phyloP scores from a whole-genome alignment of 2,329 filamentous ascomycete genomes.

The Clathrospora elynae region DNA sequence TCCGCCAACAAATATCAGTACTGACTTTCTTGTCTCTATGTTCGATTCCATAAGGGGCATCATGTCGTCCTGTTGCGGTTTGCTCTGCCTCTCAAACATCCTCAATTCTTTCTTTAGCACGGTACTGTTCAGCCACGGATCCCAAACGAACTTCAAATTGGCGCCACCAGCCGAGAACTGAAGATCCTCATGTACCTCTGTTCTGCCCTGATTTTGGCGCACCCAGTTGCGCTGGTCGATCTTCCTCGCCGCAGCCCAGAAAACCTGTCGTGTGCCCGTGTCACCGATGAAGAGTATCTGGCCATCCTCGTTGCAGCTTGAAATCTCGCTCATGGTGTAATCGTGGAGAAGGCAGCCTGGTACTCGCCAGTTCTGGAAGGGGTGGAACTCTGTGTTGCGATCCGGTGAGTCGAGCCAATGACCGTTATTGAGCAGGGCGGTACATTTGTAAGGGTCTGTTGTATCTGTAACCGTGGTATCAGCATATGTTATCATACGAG shows the following conservation, averaged over 20 bases:
- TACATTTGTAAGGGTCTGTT: slow-evolving; percentile 60
- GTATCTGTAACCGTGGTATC: slow-evolving; percentile 32
- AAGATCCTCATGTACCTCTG: slow-evolving; percentile 50
- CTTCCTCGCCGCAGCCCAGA: slow-evolving; percentile 62
- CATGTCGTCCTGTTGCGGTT: slow-evolving; percentile 8
- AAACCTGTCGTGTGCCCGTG: slow-evolving; percentile 64
- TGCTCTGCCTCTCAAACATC: slow-evolving; percentile 39
- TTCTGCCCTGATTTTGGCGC: neutral
- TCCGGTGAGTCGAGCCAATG: slow-evolving; percentile 55
- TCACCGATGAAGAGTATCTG: slow-evolving; percentile 67
- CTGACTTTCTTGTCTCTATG: slow-evolving; percentile 35
- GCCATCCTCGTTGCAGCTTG: slow-evolving; percentile 58
- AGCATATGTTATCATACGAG: too few relatives aligned
- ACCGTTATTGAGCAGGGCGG: slow-evolving; percentile 57
- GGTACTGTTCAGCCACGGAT: slow-evolving; percentile 64
- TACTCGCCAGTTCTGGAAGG: slow-evolving; percentile 62
- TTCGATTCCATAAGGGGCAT: neutral
- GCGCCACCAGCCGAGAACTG: slow-evolving; percentile 54
- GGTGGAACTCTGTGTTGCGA: slow-evolving; percentile 32
- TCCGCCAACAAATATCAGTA: slow-evolving; percentile 59
- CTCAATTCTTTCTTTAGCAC: slow-evolving; percentile 51
- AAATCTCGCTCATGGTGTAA: slow-evolving; percentile 60
- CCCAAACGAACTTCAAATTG: slow-evolving; percentile 64
- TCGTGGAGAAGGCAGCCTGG: slow-evolving; percentile 63
- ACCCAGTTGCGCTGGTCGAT: slow-evolving; percentile 26